phyloP scores from a whole-genome alignment of 441 rosid species.

The Aleurites moluccanus region DNA sequence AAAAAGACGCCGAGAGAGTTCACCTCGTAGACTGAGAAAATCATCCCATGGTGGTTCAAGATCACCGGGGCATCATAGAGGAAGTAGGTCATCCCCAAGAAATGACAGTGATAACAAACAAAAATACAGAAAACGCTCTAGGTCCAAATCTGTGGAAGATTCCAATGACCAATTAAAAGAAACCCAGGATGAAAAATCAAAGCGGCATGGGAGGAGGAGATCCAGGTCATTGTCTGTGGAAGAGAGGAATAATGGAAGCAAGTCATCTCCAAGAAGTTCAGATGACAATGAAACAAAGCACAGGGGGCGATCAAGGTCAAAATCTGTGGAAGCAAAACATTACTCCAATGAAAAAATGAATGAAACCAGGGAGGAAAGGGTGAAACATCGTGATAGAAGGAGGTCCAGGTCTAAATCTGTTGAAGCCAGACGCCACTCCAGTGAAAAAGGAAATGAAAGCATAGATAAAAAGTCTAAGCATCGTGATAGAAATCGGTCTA shows the following conservation, averaged over 20 bases:
- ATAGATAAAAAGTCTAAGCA: conserved; percentile 55
- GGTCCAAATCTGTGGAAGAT: conserved; percentile 65
- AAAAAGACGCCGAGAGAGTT: conserved; percentile 50
- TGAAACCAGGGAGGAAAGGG: conserved; percentile 39
- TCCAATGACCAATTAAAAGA: conserved; percentile 43
- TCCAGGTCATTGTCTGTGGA: conserved; percentile 69
- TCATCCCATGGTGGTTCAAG: conserved; percentile 56
- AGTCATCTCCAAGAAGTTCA: conserved; percentile 39
- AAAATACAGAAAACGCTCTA: conserved; percentile 48
- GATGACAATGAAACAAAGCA: conserved; percentile 50
- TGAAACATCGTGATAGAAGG: conserved; percentile 46
- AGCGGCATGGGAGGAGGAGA: conserved; percentile 41
- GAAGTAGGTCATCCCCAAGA: conserved; percentile 54
- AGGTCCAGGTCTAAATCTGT: conserved; percentile 60
- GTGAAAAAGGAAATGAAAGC: conserved; percentile 44
- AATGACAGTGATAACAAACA: conserved; percentile 47
- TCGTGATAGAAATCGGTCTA: conserved; percentile 51
- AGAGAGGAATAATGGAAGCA: conserved; percentile 35
- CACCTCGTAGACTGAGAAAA: conserved; percentile 48
- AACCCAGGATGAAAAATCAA: conserved; percentile 40
- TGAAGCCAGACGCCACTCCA: conserved; percentile 43
- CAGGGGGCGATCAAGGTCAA: conserved; percentile 52
- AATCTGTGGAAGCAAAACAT: conserved; percentile 46
- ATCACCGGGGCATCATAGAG: conserved; percentile 64
- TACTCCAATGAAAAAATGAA: conserved; percentile 35